These are phyloP conservation scores for Pyrus hybrid DNA, from an alignment of 331 rosid species.

Conservation along the genomic window DNA sequence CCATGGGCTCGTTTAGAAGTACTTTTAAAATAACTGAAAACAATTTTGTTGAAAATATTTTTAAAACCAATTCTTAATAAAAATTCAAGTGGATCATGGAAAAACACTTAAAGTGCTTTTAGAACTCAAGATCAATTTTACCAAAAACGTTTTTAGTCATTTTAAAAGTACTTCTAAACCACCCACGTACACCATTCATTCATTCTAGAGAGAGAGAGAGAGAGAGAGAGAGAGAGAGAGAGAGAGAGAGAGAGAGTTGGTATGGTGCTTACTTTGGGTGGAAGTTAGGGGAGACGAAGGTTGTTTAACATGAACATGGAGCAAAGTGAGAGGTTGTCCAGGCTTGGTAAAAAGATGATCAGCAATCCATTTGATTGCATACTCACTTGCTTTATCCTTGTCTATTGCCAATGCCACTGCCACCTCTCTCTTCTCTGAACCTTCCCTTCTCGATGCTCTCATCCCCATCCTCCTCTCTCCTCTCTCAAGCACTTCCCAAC, in stretches of 20 bases:
- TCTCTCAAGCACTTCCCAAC: background rate
- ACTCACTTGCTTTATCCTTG: conserved; percentile 68
- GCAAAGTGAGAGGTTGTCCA: conserved; percentile 46
- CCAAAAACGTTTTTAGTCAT: too few species aligned
- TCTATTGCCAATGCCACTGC: conserved; percentile 71
- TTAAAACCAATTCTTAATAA: too few species aligned
- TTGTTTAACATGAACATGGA: conserved; percentile 63
- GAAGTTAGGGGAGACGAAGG: conserved; percentile 25
- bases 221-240: background rate
- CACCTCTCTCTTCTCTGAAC: conserved; percentile 32
- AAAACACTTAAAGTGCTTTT: too few species aligned
- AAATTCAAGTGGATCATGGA: too few species aligned
- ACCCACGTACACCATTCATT: background rate
- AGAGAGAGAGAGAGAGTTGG: background rate
- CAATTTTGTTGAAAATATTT: too few species aligned
- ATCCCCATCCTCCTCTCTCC: conserved; percentile 7
- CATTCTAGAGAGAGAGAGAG: background rate
- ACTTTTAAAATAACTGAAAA: too few species aligned
- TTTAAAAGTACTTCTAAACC: too few species aligned
- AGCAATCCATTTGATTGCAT: conserved; percentile 70
- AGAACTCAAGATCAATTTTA: too few species aligned
- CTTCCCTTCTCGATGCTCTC: conserved; percentile 18
- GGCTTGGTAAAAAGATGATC: conserved; percentile 56
- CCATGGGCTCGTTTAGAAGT: too few species aligned
- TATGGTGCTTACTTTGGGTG: conserved; percentile 18